Evolutionary conservation across 2,329 filamentous ascomycete species (phyloP).

Genomic region (Tolypocladium ophioglossoides): DNA sequence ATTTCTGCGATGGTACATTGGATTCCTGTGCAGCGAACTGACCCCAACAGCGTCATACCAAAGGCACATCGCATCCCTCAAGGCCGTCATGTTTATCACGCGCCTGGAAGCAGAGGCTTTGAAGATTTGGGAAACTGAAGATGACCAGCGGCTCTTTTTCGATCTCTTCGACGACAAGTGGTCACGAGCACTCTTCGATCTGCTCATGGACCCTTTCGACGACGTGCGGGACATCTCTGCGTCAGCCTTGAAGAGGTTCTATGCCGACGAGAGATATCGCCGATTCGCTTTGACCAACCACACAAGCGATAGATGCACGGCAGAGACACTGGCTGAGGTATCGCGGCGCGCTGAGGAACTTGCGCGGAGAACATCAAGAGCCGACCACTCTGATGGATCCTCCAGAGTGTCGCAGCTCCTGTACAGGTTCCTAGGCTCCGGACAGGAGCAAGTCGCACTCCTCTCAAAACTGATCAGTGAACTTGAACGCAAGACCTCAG

Average conservation of each 20-base stretch:
- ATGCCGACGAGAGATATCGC: conserved; percentile 27
- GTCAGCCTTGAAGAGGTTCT: conserved; percentile 37
- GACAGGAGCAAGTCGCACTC: conserved; percentile 35
- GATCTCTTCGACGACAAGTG: conserved; percentile 37
- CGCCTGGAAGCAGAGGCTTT: conserved; percentile 53
- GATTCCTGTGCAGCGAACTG: conserved; percentile 64
- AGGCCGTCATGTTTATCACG: conserved; percentile 56
- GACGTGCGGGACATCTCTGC: conserved; percentile 62
- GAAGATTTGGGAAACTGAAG: conserved; percentile 25
- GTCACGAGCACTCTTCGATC: conserved; percentile 59
- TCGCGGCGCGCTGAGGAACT: conserved; percentile 41
- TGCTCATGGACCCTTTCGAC: conserved; percentile 84
- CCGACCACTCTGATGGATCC: conserved; percentile 86
- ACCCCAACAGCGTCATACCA: conserved; percentile 80
- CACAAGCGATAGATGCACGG: conserved; percentile 6
- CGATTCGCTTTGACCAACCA: conserved; percentile 11
- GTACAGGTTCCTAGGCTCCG: conserved; percentile 42
- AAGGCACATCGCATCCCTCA: conserved; percentile 72
- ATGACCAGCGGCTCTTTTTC: conserved; percentile 29
- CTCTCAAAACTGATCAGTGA: conserved; percentile 47
- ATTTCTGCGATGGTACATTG: conserved; percentile 67
- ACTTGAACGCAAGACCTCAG: conserved; percentile 52
- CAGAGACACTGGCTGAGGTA: conserved; percentile 32
- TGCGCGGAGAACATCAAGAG: conserved; percentile 64
- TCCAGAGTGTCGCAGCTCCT: conserved; percentile 66